These are phyloP conservation scores for Linnemannia hyalina DNA, from an alignment of 192 early-diverging fungal genomes.

Conservation along the genomic window DNA sequence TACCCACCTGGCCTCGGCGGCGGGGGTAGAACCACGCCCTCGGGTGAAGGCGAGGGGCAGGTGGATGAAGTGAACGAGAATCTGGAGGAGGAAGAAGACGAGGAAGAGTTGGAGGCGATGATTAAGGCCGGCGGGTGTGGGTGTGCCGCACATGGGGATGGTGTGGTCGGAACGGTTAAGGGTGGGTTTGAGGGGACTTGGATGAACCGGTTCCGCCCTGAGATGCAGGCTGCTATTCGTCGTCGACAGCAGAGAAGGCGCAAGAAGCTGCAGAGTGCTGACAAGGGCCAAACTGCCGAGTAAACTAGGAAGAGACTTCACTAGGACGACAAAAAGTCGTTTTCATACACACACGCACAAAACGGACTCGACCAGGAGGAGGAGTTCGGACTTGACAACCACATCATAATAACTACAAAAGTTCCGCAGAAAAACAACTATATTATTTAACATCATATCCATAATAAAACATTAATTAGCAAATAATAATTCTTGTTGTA, in stretches of 20 bases:
- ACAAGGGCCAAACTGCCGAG: slow-evolving; percentile 2
- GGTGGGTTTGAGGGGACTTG: slow-evolving; percentile 51
- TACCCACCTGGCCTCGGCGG: background rate
- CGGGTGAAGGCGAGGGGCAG: slow-evolving; percentile 6
- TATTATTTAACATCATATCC: background rate
- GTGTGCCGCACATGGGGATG: slow-evolving; percentile 50
- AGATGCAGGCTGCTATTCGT: slow-evolving; percentile 29
- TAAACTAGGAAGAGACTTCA: background rate
- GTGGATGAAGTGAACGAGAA: slow-evolving; percentile 14
- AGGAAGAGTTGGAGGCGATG: slow-evolving; percentile 47
- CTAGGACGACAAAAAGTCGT: background rate
- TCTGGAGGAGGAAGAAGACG: slow-evolving; percentile 22
- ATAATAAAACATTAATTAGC: background rate
- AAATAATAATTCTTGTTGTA: background rate
- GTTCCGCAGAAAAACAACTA: background rate
- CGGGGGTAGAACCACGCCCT: background rate
- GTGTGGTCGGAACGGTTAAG: slow-evolving; percentile 29
- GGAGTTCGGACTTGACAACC: background rate
- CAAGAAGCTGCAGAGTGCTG: slow-evolving; percentile 10
- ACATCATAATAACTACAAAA: background rate
- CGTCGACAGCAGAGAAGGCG: slow-evolving; percentile 33
- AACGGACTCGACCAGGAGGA: too few relatives aligned
- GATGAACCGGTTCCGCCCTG: slow-evolving; percentile 47
- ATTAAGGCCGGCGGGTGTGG: slow-evolving; percentile 55
- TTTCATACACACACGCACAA: too few relatives aligned